A percentile compares a stretch with the other conserved stretches of the same genome.
phyloP scores from a whole-genome alignment of 352 stramenopile genomes.

The Globisporangium carolinianum region DNA sequence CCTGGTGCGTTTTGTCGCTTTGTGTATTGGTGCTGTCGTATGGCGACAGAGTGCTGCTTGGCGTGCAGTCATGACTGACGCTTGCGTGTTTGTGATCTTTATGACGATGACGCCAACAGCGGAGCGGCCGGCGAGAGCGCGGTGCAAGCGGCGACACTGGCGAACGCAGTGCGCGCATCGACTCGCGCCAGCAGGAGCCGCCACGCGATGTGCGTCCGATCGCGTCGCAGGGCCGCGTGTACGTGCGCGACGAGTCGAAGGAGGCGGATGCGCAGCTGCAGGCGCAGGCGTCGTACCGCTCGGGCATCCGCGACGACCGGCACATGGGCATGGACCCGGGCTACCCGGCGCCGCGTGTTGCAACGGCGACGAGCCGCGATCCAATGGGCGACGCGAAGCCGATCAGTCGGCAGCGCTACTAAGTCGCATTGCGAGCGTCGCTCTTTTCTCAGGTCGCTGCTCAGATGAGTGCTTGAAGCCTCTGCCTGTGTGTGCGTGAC shows the following conservation, averaged over 20 bases:
- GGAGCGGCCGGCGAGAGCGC: conserved; percentile 57
- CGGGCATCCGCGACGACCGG: conserved; percentile 42
- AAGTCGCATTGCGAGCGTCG: conserved; percentile 9
- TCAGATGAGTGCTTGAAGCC: background rate
- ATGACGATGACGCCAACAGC: conserved; percentile 13
- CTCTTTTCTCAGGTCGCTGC: background rate
- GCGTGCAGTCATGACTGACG: background rate
- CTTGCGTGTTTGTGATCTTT: conserved; percentile 4
- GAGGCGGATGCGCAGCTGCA: conserved; percentile 43
- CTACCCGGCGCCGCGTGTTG: conserved; percentile 54
- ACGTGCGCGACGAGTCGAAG: conserved; percentile 63
- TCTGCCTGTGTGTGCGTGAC: conserved; percentile 2
- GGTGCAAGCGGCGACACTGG: conserved; percentile 49
- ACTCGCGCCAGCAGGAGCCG: conserved; percentile 41
- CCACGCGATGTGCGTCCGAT: conserved; percentile 36
- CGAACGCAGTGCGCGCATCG: conserved; percentile 54
- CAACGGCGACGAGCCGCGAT: conserved; percentile 54
- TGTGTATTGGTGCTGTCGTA: background rate
- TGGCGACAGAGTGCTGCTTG: background rate
- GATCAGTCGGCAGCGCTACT: conserved; percentile 77
- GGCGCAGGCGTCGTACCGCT: conserved; percentile 46
- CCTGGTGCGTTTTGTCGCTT: conserved; percentile 26
- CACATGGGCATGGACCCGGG: conserved; percentile 41
- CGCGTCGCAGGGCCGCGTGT: conserved; percentile 53
- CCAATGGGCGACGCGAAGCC: conserved; percentile 56